Base-by-base conservation (phyloP, 768 basidiomycete genomes). In the Thelephora aurantiotincta region DNA sequence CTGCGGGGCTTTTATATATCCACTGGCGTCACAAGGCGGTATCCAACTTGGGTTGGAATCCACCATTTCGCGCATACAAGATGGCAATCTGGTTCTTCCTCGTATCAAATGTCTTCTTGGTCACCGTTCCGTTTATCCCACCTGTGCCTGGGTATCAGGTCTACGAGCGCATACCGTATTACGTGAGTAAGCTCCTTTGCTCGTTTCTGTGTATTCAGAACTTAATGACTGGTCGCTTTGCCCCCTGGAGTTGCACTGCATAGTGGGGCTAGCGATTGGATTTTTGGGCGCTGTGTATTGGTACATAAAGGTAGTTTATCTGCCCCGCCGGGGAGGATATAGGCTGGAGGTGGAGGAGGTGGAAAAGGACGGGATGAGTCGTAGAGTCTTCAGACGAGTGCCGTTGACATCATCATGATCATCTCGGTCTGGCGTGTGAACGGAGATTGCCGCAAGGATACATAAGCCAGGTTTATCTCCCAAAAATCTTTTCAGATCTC, bases 161-260 rank as follows among this genome's bases (percentile, higher is more conserved):
- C 2, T 85, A 84, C 53, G 65, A 73, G 19, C 55, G 64, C 48
- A 65, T 86, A 11, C 80, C 82, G 3, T 86, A 85, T 54, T 84
- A 77, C 69, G 82, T 83, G 53, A 54, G 79, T 62, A 19, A 20
- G 16, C 43, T 47, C 14, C 43, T 38, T 23, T 30, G 13, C 42
- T 7, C 14, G 9, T 11, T 14, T 12, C 5, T 19, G 26, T 43
- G 23, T 16, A 7, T 44, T 43, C 6, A 16, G 41, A 16, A 16
- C 35, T 20, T 23, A 30, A 16, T 6, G 20, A 11, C 18, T 19
- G 1, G 11, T 26, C 16, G 3, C 18, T 13, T 19, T 36, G 13
- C 35, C 18, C 43, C 37, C 19, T 20, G 5, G 34, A 64, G 63
- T 50, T 61, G 42, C 64, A 65, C 44, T 61, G 58, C 16, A 52